Base-by-base conservation (phyloP, 805 yeast genomes). In the Isabelozyma gotoi region DNA sequence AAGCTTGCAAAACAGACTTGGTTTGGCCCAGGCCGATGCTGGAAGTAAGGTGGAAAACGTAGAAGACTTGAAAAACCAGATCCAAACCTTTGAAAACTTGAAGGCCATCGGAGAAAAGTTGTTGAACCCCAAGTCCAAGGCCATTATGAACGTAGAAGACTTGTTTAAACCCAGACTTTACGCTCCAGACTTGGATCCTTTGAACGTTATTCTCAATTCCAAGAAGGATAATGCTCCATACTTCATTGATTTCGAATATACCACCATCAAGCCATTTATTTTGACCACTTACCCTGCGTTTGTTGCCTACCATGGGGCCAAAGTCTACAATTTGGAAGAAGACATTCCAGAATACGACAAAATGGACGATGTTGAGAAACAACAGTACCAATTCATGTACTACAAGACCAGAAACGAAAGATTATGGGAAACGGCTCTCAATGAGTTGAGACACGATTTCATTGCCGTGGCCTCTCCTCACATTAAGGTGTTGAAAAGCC, bases 391-490 rank as follows among this genome's bases (percentile, higher is more conserved):
- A 56, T 91, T 86, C 67, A 88, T 92, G 83, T 84, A 84, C 64
- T 82, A 82, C 55, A 82, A 92, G 65, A 91, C 98, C 4, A 83
- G 97, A 74, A 89, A 91, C 62, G 96, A 92, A 66, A 83, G 85
- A 53, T 66, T 86, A 44, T 92, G 96, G 91, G 98, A 92, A 66
- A 67, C 78, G 46, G 78, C 83, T 19, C 72, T 91, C 53, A 88
- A 85, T 56, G 77, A 79, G 38, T 74, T 75, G 36, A 73, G 78
- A 43, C 84, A 81, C 49, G 79, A 81, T 36, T 74, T 91, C 48
- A 81, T 92, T 50, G 86, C 87, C 10, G 81, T 92, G 18, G 90
- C 89, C 50, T 82, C 88, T 7, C 87, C 94, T 1, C 97, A 96
- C 24, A 71, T 85, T 48, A 92, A 91, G 67, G 69, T 81, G 47